Base-by-base conservation (phyloP, 352 stramenopile genomes). In the Pythium phragmitis region DNA sequence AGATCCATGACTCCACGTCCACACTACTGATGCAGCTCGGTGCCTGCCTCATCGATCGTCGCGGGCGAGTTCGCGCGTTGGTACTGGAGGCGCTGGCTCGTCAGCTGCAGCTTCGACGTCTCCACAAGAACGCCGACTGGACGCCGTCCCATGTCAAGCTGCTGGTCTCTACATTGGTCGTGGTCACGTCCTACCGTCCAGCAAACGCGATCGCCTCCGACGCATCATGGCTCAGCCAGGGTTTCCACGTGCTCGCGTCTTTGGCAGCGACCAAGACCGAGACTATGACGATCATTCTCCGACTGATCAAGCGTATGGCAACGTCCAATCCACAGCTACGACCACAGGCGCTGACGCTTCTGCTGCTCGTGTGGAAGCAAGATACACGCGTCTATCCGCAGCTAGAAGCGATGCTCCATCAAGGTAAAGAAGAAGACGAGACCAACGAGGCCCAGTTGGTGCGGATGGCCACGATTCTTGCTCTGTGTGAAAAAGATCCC, bases 201-300 rank as follows among this genome's bases (percentile, higher is more conserved):
- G 36, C 64, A 45, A 39, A 14, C 11, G 12, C 23, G 11, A 2
- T 39, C 6, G 26, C 45, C 46, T 51, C 13, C 17, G 28, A 68
- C 7, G 6, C 17, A 1, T 57, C 61, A 30, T 90, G 77, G 69
- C 56, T 87, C 51, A 68, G 51, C 9, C 74, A 68, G 45, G 73
- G 64, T 6, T 78, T 88, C 55, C 85, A 80, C 53, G 75, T 77
- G 17, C 61, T 88, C 14, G 79, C 73, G 39, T 72, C 63, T 17
- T 57, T 87, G 9, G 79, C 72, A 14, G 73, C 77, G 45, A 74
- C 67, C 17, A 85, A 78, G 42, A 87, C 76, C 14, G 85, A 91
- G 9, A 89, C 81, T 21, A 91, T 93, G 82, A 87, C 84, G 47
- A 77, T 89, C 14, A 65, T 89, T 4, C 76, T 93, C 57, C 78